phyloP scores from a whole-genome alignment of 139 green algal genomes.

The Coelastrella sp. region DNA sequence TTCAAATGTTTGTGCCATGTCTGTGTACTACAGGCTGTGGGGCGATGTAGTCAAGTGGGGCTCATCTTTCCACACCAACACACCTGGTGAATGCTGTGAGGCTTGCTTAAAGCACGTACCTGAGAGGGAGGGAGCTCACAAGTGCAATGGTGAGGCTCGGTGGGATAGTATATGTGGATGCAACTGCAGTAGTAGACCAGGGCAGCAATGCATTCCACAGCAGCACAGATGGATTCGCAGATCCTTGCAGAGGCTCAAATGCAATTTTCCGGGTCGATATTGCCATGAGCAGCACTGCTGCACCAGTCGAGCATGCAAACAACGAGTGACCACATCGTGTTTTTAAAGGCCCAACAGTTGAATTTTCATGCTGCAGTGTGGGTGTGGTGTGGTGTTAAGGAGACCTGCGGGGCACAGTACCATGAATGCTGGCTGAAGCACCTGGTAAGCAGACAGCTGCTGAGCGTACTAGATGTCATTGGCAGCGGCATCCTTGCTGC shows the following conservation, averaged over 20 bases:
- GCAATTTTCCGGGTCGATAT: too few relatives aligned
- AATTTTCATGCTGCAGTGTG: constrained; percentile 73
- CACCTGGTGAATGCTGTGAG: constrained; percentile 73
- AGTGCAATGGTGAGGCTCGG: constrained; percentile 75
- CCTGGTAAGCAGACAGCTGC: constrained; percentile 62
- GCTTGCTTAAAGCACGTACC: constrained; percentile 65
- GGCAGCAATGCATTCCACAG: not conserved
- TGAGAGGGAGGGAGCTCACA: constrained; percentile 49
- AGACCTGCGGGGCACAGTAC: constrained; percentile 66
- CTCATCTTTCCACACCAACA: constrained; percentile 54
- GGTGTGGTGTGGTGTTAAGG: constrained; percentile 83
- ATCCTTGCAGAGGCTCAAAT: too few relatives aligned
- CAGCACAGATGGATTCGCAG: too few relatives aligned
- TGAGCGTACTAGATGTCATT: not conserved
- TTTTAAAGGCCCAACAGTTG: not conserved
- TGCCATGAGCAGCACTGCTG: too few relatives aligned
- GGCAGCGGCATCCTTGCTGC: not conserved
- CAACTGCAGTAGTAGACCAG: not conserved
- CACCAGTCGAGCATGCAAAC: too few relatives aligned
- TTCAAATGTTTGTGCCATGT: not conserved
- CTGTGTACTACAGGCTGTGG: constrained; percentile 71
- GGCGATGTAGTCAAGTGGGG: constrained; percentile 84
- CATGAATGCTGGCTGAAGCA: constrained; percentile 93
- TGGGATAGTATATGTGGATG: not conserved
- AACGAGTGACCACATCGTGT: not conserved